Conservation (phyloP, 352 stramenopile genomes). For the Globisporangium acanthophoron region DNA sequence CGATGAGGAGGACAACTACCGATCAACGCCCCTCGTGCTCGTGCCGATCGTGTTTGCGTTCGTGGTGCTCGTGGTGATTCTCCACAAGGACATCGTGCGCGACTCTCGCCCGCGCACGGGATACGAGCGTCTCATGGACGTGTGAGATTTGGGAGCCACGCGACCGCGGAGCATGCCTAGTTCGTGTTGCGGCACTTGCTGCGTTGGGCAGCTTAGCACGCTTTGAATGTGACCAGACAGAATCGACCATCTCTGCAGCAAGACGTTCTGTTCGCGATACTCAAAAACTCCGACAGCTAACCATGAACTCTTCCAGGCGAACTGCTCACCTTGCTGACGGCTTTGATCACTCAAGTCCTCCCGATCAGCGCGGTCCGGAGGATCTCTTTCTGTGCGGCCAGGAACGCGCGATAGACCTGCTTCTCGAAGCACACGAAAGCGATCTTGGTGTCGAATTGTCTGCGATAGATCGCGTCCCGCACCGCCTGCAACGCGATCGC, state of each 20-base stretch:
- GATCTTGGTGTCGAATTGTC: constrained; percentile 32
- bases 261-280: no score
- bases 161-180: no score
- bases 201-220: no score
- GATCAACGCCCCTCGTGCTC: constrained; percentile 62
- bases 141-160: neutral
- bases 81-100: constrained; percentile 52
- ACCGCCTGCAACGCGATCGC: constrained; percentile 33
- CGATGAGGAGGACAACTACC: constrained; percentile 14
- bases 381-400: constrained; percentile 12
- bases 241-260: no score
- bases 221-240: no score
- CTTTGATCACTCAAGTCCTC: neutral
- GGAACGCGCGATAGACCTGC: constrained; percentile 28
- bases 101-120: constrained; percentile 29
- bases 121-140: constrained; percentile 33
- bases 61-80: constrained; percentile 37
- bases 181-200: no score
- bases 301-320: neutral
- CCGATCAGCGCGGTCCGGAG: constrained; percentile 14
- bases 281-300: no score
- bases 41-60: constrained; percentile 57
- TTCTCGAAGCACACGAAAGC: constrained; percentile 52
- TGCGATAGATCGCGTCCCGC: constrained; percentile 33
- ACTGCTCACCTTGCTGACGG: no score